Evolutionary conservation across 129 eudicot species (phyloP).

Genomic region (Silybum marianum): DNA sequence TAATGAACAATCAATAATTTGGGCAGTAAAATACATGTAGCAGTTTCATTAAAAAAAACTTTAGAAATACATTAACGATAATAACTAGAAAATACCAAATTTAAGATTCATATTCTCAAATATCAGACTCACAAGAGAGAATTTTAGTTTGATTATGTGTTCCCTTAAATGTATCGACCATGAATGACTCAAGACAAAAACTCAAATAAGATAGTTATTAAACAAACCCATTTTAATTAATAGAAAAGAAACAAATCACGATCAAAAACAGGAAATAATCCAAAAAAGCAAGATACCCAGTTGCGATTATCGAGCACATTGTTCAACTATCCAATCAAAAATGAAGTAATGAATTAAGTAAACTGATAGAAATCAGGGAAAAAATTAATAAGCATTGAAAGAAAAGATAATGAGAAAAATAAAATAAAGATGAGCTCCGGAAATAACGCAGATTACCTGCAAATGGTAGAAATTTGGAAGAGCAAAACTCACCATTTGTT

Average conservation of each 20-base stretch:
- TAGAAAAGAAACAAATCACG: background rate
- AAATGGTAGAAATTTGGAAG: background rate
- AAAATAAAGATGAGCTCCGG: slow-evolving; percentile 5
- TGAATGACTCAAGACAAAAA: background rate
- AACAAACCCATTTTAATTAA: slow-evolving; percentile 3
- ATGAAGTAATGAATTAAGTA: slow-evolving; percentile 5
- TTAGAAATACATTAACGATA: background rate
- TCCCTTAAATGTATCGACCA: background rate
- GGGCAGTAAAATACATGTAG: too few species aligned
- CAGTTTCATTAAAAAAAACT: background rate
- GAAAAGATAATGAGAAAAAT: background rate
- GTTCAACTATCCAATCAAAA: slow-evolving; percentile 18
- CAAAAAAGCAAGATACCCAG: slow-evolving; percentile 20
- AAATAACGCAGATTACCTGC: slow-evolving; percentile 21
- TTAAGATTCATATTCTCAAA: background rate
- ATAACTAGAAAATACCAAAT: slow-evolving; percentile 3
- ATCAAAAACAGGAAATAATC: background rate
- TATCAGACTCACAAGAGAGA: background rate
- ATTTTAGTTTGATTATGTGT: background rate
- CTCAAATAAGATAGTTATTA: background rate
- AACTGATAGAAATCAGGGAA: slow-evolving; percentile 19
- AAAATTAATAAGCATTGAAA: background rate
- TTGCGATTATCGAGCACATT: slow-evolving; percentile 25
- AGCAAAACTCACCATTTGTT: background rate
- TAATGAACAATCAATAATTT: too few species aligned